A percentile compares a stretch with the other conserved stretches of the same genome.
Conservation (phyloP, 2,329 filamentous ascomycete species). For the Pseudogymnoascus sp. region DNA sequence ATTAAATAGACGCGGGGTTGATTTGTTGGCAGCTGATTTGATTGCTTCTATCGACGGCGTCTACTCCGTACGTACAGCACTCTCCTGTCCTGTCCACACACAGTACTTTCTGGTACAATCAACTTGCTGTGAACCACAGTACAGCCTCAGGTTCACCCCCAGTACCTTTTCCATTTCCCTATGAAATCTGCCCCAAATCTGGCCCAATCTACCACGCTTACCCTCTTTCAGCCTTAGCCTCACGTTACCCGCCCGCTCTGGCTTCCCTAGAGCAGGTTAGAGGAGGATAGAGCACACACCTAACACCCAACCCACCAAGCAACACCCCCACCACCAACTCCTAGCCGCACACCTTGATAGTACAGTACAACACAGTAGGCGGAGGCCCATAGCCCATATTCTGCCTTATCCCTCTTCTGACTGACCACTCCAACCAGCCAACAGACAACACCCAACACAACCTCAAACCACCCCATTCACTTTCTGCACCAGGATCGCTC, state of each 20-base stretch:
- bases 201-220: background rate
- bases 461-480: background rate
- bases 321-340: background rate
- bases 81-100: background rate
- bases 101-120: background rate
- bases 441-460: background rate
- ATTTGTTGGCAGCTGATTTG: background rate
- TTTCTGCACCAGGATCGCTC: background rate
- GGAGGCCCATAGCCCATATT: background rate
- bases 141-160: background rate
- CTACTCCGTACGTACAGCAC: background rate
- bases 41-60: background rate
- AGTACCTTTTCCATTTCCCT: background rate
- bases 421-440: background rate
- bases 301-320: background rate
- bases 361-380: background rate
- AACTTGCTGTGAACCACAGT: background rate
- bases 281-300: background rate
- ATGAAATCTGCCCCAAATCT: background rate
- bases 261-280: background rate
- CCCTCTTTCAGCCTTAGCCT: background rate
- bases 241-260: background rate
- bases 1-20: background rate
- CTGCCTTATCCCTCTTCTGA: background rate
- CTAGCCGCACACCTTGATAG: background rate